phyloP scores from a whole-genome alignment of 495 filamentous ascomycete species.

The Trichoderma virens region DNA sequence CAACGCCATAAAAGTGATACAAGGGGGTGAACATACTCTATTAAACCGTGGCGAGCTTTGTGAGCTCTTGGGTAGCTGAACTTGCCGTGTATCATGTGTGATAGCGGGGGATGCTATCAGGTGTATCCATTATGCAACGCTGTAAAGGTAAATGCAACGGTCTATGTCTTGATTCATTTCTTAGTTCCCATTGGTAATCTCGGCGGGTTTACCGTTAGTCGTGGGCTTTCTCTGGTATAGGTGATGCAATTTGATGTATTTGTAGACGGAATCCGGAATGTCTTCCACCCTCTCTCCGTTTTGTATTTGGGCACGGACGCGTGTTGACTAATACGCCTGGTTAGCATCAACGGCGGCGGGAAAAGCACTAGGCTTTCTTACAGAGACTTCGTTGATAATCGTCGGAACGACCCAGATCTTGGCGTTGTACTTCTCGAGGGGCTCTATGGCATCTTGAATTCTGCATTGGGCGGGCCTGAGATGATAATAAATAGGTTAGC shows the following conservation, averaged over 20 bases:
- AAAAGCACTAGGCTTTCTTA: conserved; percentile 45
- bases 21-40: not conserved
- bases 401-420: conserved; percentile 77
- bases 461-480: conserved; percentile 50
- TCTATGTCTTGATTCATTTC: not conserved
- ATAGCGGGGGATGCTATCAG: not conserved
- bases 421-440: conserved; percentile 49
- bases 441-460: conserved; percentile 64
- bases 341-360: not conserved
- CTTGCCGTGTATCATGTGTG: not conserved
- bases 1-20: not conserved
- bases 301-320: conserved; percentile 67
- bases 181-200: not conserved
- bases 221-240: conserved; percentile 53
- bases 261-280: conserved; percentile 57
- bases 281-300: conserved; percentile 56
- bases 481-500: not conserved
- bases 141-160: not conserved
- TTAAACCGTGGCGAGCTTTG: not conserved
- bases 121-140: not conserved
- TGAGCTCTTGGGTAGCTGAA: not conserved
- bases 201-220: not conserved
- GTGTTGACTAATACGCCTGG: not conserved
- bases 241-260: conserved; percentile 65
- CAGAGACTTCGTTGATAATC: conserved; percentile 72